phyloP scores from a whole-genome alignment of 2,329 filamentous ascomycete genomes.

The Pestalotiopsis sp. region DNA sequence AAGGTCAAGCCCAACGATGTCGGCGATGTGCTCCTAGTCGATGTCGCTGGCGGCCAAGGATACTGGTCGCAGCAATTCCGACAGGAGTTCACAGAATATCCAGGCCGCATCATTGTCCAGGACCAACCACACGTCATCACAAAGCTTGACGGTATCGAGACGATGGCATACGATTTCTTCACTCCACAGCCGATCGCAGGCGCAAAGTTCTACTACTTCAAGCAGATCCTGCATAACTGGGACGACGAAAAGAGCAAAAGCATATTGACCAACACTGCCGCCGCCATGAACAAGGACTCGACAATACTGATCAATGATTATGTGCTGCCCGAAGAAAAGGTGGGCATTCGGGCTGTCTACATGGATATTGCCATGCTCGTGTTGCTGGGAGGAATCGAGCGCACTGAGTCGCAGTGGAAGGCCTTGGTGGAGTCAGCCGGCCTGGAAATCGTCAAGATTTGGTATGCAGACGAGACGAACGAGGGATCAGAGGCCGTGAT shows the following conservation, averaged over 20 bases:
- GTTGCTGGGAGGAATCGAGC: neutral
- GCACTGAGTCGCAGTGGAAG: constrained; percentile 3
- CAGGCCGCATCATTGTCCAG: constrained; percentile 3
- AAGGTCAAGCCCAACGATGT: neutral
- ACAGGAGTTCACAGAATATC: neutral
- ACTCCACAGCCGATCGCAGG: constrained; percentile 8
- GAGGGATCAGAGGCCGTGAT: constrained; percentile 9
- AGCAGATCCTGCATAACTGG: constrained; percentile 11
- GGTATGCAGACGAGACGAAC: constrained; percentile 7
- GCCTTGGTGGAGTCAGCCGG: neutral
- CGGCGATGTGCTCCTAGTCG: neutral
- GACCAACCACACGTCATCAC: constrained; percentile 6
- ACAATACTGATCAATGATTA: neutral
- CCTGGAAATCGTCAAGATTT: neutral
- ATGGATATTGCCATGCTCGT: constrained; percentile 8
- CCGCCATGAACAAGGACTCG: neutral
- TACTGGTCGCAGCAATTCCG: constrained; percentile 5
- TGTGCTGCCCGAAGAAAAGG: neutral
- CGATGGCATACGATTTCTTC: constrained; percentile 8
- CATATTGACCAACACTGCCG: constrained; percentile 2
- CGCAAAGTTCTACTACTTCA: constrained; percentile 9
- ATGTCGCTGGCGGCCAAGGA: constrained; percentile 6
- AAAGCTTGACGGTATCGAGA: constrained; percentile 4
- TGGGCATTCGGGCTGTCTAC: neutral
- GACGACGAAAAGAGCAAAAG: neutral